Conservation (phyloP, 257 asterid species). For the Petrea volubilis region DNA sequence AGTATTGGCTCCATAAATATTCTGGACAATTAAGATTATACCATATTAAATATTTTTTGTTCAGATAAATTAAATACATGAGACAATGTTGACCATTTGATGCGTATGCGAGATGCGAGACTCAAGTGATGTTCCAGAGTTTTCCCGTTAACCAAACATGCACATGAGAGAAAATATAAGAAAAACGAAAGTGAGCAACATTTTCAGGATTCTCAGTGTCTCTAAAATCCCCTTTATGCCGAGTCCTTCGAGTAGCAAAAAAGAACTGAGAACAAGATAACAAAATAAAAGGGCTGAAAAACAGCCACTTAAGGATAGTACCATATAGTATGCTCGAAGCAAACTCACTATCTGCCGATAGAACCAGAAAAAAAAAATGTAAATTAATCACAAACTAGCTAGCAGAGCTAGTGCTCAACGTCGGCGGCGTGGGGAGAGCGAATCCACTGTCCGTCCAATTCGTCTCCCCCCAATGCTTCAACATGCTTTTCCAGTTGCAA, state of each 20-base stretch:
- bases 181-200: not conserved
- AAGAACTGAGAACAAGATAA: not conserved
- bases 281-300: not conserved
- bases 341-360: not conserved
- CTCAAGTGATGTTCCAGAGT: no score
- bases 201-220: not conserved
- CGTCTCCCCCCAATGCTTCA: constrained; percentile 81
- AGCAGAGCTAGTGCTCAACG: constrained; percentile 7
- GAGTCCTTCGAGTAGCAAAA: not conserved
- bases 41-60: no score
- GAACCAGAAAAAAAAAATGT: not conserved
- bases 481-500: constrained; percentile 74
- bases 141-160: no score
- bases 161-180: no score
- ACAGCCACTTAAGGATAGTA: not conserved
- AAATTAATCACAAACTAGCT: constrained; percentile 21
- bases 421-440: constrained; percentile 50
- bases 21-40: no score
- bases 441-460: constrained; percentile 55
- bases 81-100: no score
- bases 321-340: constrained; percentile 1
- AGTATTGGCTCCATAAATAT: no score
- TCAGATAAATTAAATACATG: no score
- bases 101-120: no score
- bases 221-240: not conserved